Evolutionary conservation across 306 rosid species (phyloP).

Genomic region (Rosa lucieae): DNA sequence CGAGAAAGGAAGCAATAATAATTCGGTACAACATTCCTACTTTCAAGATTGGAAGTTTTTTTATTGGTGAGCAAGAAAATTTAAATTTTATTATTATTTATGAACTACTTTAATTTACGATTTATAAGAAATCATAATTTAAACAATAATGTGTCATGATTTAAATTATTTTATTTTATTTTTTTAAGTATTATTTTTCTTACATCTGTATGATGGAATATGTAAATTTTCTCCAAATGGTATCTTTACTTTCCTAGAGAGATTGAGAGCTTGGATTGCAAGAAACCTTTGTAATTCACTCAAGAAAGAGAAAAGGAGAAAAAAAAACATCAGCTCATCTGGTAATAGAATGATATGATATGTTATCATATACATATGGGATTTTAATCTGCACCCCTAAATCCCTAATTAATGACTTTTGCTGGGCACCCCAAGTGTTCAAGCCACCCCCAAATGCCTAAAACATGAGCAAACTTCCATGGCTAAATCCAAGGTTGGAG

Average conservation of each 20-base stretch:
- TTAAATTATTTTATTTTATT: too few relatives aligned
- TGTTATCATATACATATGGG: background rate
- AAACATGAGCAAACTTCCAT: slow-evolving; percentile 3
- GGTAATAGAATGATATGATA: background rate
- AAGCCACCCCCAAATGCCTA: slow-evolving; percentile 35
- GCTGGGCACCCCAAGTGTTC: slow-evolving; percentile 20
- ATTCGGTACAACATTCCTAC: slow-evolving; percentile 34
- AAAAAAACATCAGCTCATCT: background rate
- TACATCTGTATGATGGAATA: too few relatives aligned
- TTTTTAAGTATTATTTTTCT: too few relatives aligned
- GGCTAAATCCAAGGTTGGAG: slow-evolving; percentile 38
- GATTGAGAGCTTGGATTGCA: too few relatives aligned
- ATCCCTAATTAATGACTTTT: slow-evolving; percentile 1
- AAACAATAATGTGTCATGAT: too few relatives aligned
- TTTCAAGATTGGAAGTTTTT: background rate
- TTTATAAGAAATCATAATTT: too few relatives aligned
- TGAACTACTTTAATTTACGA: too few relatives aligned
- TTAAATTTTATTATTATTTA: too few relatives aligned
- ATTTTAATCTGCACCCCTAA: background rate
- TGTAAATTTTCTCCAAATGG: too few relatives aligned
- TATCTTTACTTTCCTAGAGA: too few relatives aligned
- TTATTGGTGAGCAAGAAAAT: background rate
- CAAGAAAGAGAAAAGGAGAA: too few relatives aligned
- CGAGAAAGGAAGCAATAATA: slow-evolving; percentile 6
- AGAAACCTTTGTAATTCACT: too few relatives aligned